Conservation (phyloP, 78 protist genomes). For the slime mould (Dictyostelium discoideum) region DNA sequence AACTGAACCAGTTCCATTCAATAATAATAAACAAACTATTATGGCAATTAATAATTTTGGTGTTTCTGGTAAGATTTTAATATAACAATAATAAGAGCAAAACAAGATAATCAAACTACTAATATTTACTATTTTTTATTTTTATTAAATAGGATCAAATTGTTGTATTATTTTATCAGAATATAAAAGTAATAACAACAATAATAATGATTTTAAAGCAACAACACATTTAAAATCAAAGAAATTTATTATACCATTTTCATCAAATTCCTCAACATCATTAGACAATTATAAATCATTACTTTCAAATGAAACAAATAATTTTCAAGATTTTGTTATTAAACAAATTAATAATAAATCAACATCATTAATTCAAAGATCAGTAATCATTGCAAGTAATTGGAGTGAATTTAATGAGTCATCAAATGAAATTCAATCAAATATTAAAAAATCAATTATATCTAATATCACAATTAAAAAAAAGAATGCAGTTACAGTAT, state of each 20-base stretch:
- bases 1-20: not conserved
- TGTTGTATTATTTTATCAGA: constrained; percentile 2
- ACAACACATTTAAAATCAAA: not conserved
- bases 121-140: too few relatives aligned
- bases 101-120: too few relatives aligned
- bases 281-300: not conserved
- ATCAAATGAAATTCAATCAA: not conserved
- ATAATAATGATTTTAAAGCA: not conserved
- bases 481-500: not conserved
- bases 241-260: constrained; percentile 19
- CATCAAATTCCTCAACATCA: constrained; percentile 1
- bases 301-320: not conserved
- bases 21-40: not conserved
- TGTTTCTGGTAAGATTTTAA: not conserved
- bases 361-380: not conserved
- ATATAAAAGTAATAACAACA: not conserved
- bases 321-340: not conserved
- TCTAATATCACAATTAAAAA: not conserved
- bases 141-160: not conserved
- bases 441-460: too few relatives aligned
- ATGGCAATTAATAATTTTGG: constrained; percentile 54
- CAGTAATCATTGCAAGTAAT: not conserved
- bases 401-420: not conserved
- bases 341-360: not conserved
- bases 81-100: too few relatives aligned